These are phyloP conservation scores for Ceratobasidium sp. DNA, from an alignment of 1,284 basidiomycete genomes.

Conservation along the genomic window DNA sequence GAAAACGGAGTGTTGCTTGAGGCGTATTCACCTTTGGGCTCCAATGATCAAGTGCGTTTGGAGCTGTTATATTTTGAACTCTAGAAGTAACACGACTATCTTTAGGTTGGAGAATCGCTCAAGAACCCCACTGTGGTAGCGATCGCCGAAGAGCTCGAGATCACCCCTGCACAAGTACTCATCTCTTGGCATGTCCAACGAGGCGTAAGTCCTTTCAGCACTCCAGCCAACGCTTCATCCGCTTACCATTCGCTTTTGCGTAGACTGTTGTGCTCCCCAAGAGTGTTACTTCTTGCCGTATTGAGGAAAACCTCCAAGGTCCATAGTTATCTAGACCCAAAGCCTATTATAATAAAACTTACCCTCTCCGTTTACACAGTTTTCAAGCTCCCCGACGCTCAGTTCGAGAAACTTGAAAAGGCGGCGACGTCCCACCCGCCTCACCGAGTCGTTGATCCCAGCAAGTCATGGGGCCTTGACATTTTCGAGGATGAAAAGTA, in stretches of 20 bases:
- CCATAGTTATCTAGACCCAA: not conserved
- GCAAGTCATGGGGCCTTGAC: constrained; percentile 69
- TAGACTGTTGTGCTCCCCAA: constrained; percentile 55
- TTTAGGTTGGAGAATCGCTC: constrained; percentile 35
- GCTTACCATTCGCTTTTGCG: not conserved
- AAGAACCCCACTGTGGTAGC: constrained; percentile 56
- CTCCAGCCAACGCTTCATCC: not conserved
- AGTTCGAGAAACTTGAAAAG: constrained; percentile 69
- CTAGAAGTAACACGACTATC: not conserved
- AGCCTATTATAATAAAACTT: too few relatives aligned
- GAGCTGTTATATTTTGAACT: constrained; percentile 62
- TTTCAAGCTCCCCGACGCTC: constrained; percentile 62
- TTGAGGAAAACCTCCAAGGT: constrained; percentile 50
- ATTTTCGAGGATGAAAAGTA: constrained; percentile 62
- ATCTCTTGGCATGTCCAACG: constrained; percentile 85
- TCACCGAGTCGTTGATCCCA: constrained; percentile 69
- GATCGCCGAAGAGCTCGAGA: constrained; percentile 70
- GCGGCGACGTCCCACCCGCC: constrained; percentile 66
- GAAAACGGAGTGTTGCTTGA: constrained; percentile 73
- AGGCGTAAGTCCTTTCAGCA: constrained; percentile 62
- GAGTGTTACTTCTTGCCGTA: constrained; percentile 56
- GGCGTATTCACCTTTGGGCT: constrained; percentile 81
- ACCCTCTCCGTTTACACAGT: constrained; percentile 54
- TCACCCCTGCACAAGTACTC: constrained; percentile 81
- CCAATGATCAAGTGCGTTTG: constrained; percentile 64